Conservation (phyloP, 2,329 filamentous ascomycete species). For the Fusarium protoensiforme region DNA sequence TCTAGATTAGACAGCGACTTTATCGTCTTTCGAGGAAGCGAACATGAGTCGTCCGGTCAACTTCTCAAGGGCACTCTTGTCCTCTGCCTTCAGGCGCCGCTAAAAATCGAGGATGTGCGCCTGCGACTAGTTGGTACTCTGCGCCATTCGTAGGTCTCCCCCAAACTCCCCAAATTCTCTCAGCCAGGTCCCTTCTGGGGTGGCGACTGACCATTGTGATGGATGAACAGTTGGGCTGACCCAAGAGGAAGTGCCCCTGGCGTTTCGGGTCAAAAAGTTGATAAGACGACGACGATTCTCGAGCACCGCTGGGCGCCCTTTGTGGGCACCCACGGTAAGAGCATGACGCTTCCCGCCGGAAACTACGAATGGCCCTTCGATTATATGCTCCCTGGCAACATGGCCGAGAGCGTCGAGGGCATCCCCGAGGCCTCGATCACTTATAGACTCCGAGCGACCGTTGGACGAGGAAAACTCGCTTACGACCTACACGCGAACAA, state of each 20-base stretch:
- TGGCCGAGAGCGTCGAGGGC: conserved; percentile 90
- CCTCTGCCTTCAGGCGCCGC: conserved; percentile 74
- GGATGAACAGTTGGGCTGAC: conserved; percentile 60
- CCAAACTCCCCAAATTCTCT: background rate
- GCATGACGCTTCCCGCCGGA: conserved; percentile 71
- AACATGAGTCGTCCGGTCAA: conserved; percentile 81
- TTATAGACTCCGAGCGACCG: conserved; percentile 91
- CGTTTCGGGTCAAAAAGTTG: conserved; percentile 68
- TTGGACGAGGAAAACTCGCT: conserved; percentile 86
- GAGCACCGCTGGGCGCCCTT: conserved; percentile 78
- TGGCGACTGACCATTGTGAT: conserved; percentile 23
- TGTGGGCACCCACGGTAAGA: conserved; percentile 65
- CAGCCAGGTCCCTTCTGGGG: conserved; percentile 5
- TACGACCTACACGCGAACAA: conserved; percentile 88
- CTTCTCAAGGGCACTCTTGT: conserved; percentile 79
- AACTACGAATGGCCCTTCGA: conserved; percentile 90
- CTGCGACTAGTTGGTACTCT: conserved; percentile 77
- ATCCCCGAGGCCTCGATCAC: conserved; percentile 86
- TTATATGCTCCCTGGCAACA: conserved; percentile 75
- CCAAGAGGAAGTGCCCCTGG: conserved; percentile 65
- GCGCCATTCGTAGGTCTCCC: conserved; percentile 68
- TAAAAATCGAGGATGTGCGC: conserved; percentile 79
- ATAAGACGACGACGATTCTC: conserved; percentile 70
- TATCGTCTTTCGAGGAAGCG: conserved; percentile 79
- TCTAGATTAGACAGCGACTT: conserved; percentile 80